Conservation (phyloP, 2,329 filamentous ascomycete genomes). For the Cladosporium sp. region DNA sequence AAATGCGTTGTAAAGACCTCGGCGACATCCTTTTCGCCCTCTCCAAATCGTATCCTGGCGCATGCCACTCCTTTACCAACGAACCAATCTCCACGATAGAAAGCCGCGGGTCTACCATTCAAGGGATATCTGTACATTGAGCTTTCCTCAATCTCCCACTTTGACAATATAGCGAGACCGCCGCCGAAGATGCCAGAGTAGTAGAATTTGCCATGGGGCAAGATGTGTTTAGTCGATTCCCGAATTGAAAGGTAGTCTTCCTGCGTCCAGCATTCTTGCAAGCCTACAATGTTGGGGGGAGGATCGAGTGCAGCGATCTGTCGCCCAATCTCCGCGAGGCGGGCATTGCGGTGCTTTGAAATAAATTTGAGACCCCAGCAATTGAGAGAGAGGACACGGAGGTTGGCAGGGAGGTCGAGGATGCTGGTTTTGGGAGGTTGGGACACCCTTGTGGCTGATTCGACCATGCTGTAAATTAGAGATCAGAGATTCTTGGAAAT, state of each 20-base stretch:
- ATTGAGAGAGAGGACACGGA: constrained; percentile 85
- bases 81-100: constrained; percentile 93
- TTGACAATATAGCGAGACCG: constrained; percentile 81
- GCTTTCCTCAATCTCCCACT: constrained; percentile 89
- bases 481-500: neutral
- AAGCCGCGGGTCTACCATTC: constrained; percentile 88
- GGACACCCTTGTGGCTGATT: neutral
- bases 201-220: constrained; percentile 94
- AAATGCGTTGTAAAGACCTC: constrained; percentile 88
- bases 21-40: constrained; percentile 59
- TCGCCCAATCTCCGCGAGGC: constrained; percentile 77
- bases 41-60: constrained; percentile 71
- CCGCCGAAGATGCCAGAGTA: constrained; percentile 82
- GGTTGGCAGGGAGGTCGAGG: constrained; percentile 33
- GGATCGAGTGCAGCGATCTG: constrained; percentile 67
- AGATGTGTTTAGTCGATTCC: constrained; percentile 63
- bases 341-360: constrained; percentile 70
- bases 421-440: neutral
- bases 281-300: constrained; percentile 76
- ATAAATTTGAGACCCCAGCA: constrained; percentile 95
- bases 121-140: constrained; percentile 84
- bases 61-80: constrained; percentile 91
- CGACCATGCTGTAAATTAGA: neutral
- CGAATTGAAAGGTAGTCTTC: constrained; percentile 78
- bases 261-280: constrained; percentile 93